Evolutionary conservation across 495 filamentous ascomycete genomes (phyloP).

Genomic region (Cladorrhinum samala): DNA sequence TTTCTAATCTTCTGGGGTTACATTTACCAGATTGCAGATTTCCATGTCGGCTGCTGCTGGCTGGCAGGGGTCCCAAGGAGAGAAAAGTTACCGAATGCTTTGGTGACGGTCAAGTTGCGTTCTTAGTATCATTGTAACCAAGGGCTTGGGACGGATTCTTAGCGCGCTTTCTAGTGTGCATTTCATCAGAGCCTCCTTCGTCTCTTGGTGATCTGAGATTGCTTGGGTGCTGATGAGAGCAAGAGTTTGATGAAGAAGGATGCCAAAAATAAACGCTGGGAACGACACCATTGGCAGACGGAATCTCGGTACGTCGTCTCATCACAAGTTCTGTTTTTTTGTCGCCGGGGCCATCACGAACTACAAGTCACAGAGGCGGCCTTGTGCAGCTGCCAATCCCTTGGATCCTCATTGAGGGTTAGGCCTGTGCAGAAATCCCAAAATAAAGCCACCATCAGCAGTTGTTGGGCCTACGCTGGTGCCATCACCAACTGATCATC

Average conservation of each 20-base stretch:
- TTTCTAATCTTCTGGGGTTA: background rate
- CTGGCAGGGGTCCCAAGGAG: too few relatives aligned
- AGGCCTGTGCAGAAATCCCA: too few relatives aligned
- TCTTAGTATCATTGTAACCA: background rate
- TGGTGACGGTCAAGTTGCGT: background rate
- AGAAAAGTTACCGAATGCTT: background rate
- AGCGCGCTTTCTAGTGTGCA: background rate
- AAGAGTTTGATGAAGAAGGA: background rate
- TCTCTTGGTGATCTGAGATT: background rate
- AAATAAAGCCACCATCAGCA: background rate
- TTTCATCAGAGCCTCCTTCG: slow-evolving; percentile 3
- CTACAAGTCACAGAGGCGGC: background rate
- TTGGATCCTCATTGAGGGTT: too few relatives aligned
- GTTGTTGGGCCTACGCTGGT: background rate
- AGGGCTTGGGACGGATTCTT: slow-evolving; percentile 8
- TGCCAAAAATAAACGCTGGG: background rate
- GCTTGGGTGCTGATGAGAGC: too few relatives aligned
- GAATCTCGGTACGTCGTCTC: background rate
- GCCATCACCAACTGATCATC: background rate
- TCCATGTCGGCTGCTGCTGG: background rate
- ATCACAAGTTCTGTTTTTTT: background rate
- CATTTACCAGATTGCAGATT: background rate
- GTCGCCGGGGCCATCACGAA: slow-evolving; percentile 9
- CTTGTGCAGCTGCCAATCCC: slow-evolving; percentile 2
- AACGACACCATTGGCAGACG: background rate